Conservation (phyloP, 106 monocot genomes). For the Ottelia alismoides region DNA sequence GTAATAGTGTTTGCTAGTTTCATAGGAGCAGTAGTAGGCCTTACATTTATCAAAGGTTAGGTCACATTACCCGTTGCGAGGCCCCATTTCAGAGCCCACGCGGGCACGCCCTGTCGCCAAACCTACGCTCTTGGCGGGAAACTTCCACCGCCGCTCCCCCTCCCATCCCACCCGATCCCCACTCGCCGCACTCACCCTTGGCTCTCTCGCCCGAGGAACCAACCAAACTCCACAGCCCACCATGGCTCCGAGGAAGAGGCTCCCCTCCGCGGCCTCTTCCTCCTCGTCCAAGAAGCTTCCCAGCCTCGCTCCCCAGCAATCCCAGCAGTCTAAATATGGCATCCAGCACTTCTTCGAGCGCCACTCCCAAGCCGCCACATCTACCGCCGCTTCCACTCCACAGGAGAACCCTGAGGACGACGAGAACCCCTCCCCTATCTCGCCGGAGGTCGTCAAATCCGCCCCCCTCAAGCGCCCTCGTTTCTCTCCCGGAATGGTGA, state of each 20-base stretch:
- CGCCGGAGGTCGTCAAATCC: conserved; percentile 58
- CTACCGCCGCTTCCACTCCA: no score
- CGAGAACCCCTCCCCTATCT: conserved; percentile 31
- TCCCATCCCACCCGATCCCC: no score
- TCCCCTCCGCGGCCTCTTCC: no score
- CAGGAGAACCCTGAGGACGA: no score
- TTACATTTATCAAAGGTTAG: no score
- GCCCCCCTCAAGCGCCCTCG: conserved; percentile 50
- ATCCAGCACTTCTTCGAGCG: conserved; percentile 99
- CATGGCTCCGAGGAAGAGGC: conserved; percentile 83
- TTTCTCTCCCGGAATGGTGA: conserved; percentile 96
- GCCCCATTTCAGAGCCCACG: no score
- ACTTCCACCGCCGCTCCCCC: not conserved
- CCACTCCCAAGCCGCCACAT: conserved; percentile 58
- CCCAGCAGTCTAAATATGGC: conserved; percentile 79
- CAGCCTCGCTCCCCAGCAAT: conserved; percentile 21
- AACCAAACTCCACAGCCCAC: conserved; percentile 13
- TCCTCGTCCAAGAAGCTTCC: conserved; percentile 35
- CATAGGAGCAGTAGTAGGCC: no score
- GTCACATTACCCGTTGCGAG: no score
- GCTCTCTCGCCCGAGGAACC: no score
- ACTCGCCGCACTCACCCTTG: not conserved
- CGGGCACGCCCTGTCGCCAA: no score
- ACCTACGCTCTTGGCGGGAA: not conserved
- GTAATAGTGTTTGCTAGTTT: no score